Conservation (phyloP, 2,329 filamentous ascomycete species). For the Paracoccidioides lutzii region DNA sequence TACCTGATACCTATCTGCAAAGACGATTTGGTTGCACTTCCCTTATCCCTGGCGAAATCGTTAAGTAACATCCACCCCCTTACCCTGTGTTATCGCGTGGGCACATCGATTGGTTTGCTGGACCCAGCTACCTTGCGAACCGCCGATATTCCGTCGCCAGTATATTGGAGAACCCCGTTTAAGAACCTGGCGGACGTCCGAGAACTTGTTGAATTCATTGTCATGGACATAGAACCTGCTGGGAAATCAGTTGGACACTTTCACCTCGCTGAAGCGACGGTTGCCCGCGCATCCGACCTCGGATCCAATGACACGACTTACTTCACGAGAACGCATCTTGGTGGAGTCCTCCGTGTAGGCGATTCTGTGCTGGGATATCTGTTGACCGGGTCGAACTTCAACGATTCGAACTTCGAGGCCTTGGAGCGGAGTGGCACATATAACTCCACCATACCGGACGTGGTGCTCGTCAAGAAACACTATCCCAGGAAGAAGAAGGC, state of each 20-base stretch:
- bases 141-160: constrained; percentile 64
- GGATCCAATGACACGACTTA: constrained; percentile 78
- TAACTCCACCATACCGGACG: constrained; percentile 70
- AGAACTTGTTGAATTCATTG: constrained; percentile 79
- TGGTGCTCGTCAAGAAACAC: constrained; percentile 92
- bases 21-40: constrained; percentile 88
- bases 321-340: constrained; percentile 81
- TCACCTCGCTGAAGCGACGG: constrained; percentile 73
- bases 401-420: constrained; percentile 72
- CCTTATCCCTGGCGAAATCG: constrained; percentile 75
- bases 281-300: constrained; percentile 75
- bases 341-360: constrained; percentile 69
- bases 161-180: constrained; percentile 91
- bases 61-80: constrained; percentile 81
- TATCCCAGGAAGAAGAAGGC: constrained; percentile 77
- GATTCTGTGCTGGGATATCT: constrained; percentile 95
- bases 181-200: constrained; percentile 67
- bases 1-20: constrained; percentile 93
- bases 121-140: constrained; percentile 87
- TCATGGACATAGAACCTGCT: constrained; percentile 83
- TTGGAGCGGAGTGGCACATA: constrained; percentile 68
- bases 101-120: constrained; percentile 77
- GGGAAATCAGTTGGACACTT: constrained; percentile 67
- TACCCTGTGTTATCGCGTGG: constrained; percentile 73
- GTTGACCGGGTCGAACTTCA: constrained; percentile 79